Evolutionary conservation across 1,139 yeast species (phyloP), one percentile per base, ranked within the genome.

Genomic region (Pichia sp.): DNA sequence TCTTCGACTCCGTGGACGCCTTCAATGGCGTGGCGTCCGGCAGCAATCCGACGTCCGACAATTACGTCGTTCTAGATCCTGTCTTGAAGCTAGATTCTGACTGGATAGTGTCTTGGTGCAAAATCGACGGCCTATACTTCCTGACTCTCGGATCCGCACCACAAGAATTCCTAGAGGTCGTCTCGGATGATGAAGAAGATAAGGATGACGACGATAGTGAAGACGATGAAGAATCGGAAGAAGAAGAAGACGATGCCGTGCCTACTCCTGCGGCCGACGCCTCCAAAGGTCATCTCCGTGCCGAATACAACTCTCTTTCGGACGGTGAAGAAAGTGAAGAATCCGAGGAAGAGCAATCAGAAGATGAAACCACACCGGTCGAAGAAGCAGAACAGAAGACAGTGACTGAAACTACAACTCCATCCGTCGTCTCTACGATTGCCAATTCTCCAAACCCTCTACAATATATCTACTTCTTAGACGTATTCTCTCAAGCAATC

Each of bases 391-490:
- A 9, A 31, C 19, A 34, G 18, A 20, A 18, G 18, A 17, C n/a
- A n/a, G n/a, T n/a, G n/a, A n/a, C n/a, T n/a, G n/a, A n/a, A n/a
- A n/a, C n/a, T n/a, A n/a, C n/a, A n/a, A 17, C 3, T 10, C 34
- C 9, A 44, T 28, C 14, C 7, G 38, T 12, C 7, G 38, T 30
- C 4, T 32, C 43, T 11, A 37, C 42, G 12, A 43, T 60, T 3
- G 46, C 58, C 1, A 52, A 56, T 34, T 36, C 52, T 2, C 30
- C 42, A 9, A 63, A 73, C 49, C 85, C 91, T 0, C 57, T 81
- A 41, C 67, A 76, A 33, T 83, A 88, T 11, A 70, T 75, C 48
- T 75, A 75, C 31, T 83, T 87, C 56, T 67, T 83, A 21, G 67
- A 71, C 27, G 66, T 77, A 21, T 67, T 88, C 27, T 65, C 78